Base-by-base conservation (phyloP, 1,139 yeast species). In the Candida tropicalis region DNA sequence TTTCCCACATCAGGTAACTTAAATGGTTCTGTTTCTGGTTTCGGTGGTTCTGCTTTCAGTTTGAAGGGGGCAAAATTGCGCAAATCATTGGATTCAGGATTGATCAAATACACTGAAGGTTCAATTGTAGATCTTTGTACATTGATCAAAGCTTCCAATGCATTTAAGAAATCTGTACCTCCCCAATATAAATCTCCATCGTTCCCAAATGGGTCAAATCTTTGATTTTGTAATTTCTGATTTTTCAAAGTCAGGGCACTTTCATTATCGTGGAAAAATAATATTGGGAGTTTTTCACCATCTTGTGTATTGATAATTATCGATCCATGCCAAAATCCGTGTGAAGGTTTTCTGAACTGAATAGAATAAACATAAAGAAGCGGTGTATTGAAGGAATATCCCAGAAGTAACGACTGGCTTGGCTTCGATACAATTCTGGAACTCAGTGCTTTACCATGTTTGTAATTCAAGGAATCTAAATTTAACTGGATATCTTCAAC, bases 241-340 rank as follows among this genome's bases (percentile, higher is more conserved):
- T 79, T 84, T 49, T 75, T 65, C 44, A 77, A 68, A 0, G 96
- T 88, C 35, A 95, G 84, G 6, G 87, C 82, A 20, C 86, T 81
- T 55, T 87, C 93, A 46, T 87, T 84, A 59, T 95, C 99, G 62
- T 93, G 98, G 69, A 95, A 91, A 62, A 90, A 93, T 35, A 93
- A 60, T 7, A 90, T 84, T 0, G 98, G 97, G 12, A 84, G 58
- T 47, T 81, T 79, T 32, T 87, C 85, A 39, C 84, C 87, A 40
- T 79, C 82, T 49, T 80, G 77, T 4, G 88, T 77, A 62, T 89
- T 85, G 37, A 91, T 65, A 2, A 89, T 71, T 15, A 91, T 68
- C 0, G 96, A 87, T 0, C 99, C 99, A 66, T 80, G 80, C 96
- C 97, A 93, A 83, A 88, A 85, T 1, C 97, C 95, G 17, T 77